Evolutionary conservation across 768 basidiomycete species (phyloP).

Genomic region (Pilatotrama ljubarskyi): DNA sequence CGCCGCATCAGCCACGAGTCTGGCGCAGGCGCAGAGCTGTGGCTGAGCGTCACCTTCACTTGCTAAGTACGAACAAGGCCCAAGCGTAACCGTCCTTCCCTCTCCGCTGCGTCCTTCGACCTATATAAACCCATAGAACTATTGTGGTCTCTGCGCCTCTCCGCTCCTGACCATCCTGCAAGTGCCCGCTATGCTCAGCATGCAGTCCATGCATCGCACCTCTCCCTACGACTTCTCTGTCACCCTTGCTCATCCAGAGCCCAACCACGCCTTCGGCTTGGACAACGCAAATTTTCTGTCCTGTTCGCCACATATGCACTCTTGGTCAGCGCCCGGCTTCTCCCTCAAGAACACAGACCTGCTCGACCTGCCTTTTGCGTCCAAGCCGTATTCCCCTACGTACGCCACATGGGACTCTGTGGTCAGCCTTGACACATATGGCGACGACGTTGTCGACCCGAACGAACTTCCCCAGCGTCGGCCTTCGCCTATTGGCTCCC

Average conservation of each 20-base stretch:
- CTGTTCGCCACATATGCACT: neutral
- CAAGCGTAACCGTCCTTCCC: conserved; percentile 1
- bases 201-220: neutral
- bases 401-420: neutral
- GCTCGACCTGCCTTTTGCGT: neutral
- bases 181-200: neutral
- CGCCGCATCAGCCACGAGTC: conserved; percentile 8
- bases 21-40: neutral
- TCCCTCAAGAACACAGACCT: neutral
- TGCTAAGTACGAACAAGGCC: conserved; percentile 5
- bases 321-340: neutral
- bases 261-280: neutral
- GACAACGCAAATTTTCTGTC: neutral
- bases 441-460: neutral
- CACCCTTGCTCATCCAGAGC: neutral
- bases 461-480: neutral
- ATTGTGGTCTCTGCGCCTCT: neutral
- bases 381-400: neutral
- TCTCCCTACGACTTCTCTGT: neutral
- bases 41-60: neutral
- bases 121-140: neutral
- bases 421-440: neutral
- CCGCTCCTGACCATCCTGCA: neutral
- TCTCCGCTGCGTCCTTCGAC: conserved; percentile 3
- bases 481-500: conserved; percentile 3